Evolutionary conservation across 225 moss, liverwort and hornwort species (phyloP).

Genomic region (Pseudisothecium myosuroides): DNA sequence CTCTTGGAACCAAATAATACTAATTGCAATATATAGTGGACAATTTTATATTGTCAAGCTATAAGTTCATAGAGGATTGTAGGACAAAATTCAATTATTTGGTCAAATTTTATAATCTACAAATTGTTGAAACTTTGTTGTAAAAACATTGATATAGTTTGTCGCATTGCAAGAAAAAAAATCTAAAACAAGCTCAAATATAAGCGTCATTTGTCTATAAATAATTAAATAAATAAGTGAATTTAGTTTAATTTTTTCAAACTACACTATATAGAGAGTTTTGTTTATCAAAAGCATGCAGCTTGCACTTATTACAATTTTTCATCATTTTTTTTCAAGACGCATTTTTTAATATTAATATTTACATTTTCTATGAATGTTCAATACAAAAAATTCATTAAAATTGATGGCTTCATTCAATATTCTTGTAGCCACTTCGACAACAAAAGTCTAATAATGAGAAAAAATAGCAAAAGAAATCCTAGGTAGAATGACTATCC

Average conservation of each 20-base stretch:
- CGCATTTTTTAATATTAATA: not conserved
- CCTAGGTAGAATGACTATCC: not conserved
- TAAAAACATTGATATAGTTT: not conserved
- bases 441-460: not conserved
- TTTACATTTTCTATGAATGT: too few species aligned
- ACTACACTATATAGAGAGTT: too few species aligned
- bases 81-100: not conserved
- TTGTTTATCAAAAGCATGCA: not conserved
- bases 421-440: not conserved
- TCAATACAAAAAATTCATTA: too few species aligned
- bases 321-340: not conserved
- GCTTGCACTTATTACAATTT: not conserved
- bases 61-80: not conserved
- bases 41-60: not conserved
- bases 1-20: too few species aligned
- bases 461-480: not conserved
- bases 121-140: not conserved
- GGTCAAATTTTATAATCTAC: not conserved
- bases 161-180: not conserved
- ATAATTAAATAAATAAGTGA: too few species aligned
- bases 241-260: too few species aligned
- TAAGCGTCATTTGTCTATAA: not conserved
- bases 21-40: too few species aligned
- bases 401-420: not conserved
- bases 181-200: not conserved